Conservation (phyloP, 2,329 filamentous ascomycete genomes). For the Phialemoniopsis sp. region DNA sequence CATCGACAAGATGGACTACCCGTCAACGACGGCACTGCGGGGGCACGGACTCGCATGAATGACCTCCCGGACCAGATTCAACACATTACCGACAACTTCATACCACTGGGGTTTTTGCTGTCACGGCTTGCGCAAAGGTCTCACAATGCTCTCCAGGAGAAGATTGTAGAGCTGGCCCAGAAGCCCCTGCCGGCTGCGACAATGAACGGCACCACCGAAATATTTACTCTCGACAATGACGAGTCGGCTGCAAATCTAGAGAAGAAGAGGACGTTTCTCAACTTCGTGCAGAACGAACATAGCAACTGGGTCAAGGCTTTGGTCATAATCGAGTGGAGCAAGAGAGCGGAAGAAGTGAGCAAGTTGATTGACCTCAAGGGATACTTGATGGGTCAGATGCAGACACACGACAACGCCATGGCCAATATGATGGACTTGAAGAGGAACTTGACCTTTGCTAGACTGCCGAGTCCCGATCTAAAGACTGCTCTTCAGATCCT, state of each 20-base stretch:
- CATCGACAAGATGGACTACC: conserved; percentile 11
- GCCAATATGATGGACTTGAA: conserved; percentile 68
- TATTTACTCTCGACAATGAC: conserved; percentile 42
- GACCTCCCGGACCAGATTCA: conserved; percentile 57
- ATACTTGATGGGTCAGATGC: conserved; percentile 63
- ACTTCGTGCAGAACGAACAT: conserved; percentile 76
- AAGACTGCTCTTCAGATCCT: conserved; percentile 84
- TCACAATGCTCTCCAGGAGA: conserved; percentile 70
- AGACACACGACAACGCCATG: conserved; percentile 56
- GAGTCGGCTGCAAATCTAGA: conserved; percentile 60
- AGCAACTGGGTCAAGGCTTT: conserved; percentile 90
- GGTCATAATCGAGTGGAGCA: conserved; percentile 87
- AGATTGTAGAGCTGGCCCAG: conserved; percentile 66
- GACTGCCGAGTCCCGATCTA: conserved; percentile 85
- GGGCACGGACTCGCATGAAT: conserved; percentile 35
- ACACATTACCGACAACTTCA: conserved; percentile 73
- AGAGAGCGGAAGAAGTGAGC: conserved; percentile 73
- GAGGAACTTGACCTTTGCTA: conserved; percentile 64
- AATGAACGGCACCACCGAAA: conserved; percentile 46
- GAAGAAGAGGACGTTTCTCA: conserved; percentile 72
- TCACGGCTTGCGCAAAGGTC: conserved; percentile 78
- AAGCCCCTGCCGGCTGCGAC: conserved; percentile 54
- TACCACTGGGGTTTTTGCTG: conserved; percentile 71
- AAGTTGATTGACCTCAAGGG: conserved; percentile 83
- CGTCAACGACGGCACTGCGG: conserved; percentile 18